These are phyloP conservation scores for Aspergillus sp. DNA, from an alignment of 2,329 filamentous ascomycete species.

Conservation along the genomic window DNA sequence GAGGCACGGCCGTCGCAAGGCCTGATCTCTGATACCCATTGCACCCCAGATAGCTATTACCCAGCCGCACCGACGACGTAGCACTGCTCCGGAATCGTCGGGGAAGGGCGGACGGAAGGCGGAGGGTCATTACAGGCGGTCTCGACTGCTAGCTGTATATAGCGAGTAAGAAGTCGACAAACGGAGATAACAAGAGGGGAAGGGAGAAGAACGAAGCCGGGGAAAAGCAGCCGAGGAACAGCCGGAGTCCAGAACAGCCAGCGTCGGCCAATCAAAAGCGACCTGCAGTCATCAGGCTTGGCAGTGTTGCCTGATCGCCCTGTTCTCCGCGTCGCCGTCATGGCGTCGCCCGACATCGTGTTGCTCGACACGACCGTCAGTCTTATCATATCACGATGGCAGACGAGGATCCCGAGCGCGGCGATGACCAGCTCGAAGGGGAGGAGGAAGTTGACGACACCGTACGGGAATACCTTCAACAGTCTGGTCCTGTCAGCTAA, in stretches of 20 bases:
- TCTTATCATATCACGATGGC: slow-evolving; percentile 21
- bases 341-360: slow-evolving; percentile 13
- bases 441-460: slow-evolving; percentile 40
- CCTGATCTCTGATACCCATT: slow-evolving; percentile 19
- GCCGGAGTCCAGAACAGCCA: slow-evolving; percentile 6
- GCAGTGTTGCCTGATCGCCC: slow-evolving; percentile 25
- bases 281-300: slow-evolving; percentile 19
- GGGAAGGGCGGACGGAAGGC: slow-evolving; percentile 24
- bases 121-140: slow-evolving; percentile 30
- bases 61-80: slow-evolving; percentile 12
- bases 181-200: no score
- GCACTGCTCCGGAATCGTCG: slow-evolving; percentile 18
- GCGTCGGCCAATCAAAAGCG: slow-evolving; percentile 19
- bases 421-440: slow-evolving; percentile 35
- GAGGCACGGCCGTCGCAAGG: slow-evolving; percentile 57
- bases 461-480: slow-evolving; percentile 15
- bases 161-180: no score
- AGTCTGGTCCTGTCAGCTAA: slow-evolving; percentile 1
- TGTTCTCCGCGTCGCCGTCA: slow-evolving; percentile 19
- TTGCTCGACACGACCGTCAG: not conserved
- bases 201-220: not conserved
- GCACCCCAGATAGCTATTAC: slow-evolving; percentile 13
- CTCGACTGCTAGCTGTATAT: slow-evolving; percentile 1
- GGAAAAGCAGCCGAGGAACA: slow-evolving; percentile 1
- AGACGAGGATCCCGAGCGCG: slow-evolving; percentile 26